Evolutionary conservation across 202 grass and related monocot genomes (phyloP).

Genomic region (Carex sylvatica): DNA sequence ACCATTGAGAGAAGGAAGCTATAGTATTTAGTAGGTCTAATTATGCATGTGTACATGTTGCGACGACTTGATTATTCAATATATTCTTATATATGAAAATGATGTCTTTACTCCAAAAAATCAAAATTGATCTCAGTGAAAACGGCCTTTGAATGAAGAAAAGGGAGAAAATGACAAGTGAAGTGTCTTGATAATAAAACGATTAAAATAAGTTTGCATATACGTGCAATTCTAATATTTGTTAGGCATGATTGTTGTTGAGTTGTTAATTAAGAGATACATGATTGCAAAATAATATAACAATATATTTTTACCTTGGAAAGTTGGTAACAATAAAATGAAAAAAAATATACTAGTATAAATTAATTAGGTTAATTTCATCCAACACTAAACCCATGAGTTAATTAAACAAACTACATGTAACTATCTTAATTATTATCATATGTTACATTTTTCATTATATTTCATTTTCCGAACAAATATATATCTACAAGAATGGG

Average conservation of each 20-base stretch:
- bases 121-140: constrained; percentile 17
- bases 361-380: not conserved
- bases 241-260: not conserved
- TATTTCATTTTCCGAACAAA: not conserved
- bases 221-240: not conserved
- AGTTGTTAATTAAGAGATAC: not conserved
- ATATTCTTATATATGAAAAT: constrained; percentile 7
- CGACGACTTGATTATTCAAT: not conserved
- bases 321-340: not conserved
- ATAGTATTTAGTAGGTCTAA: not conserved
- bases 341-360: not conserved
- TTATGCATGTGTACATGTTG: not conserved
- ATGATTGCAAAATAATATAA: constrained; percentile 1
- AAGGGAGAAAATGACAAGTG: not conserved
- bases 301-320: not conserved
- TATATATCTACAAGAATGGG: too few species aligned
- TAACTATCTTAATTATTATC: not conserved
- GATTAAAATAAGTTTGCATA: not conserved
- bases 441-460: not conserved
- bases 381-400: not conserved
- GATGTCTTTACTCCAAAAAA: not conserved
- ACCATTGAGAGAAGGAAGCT: constrained; percentile 3
- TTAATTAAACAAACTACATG: not conserved
- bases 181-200: not conserved
- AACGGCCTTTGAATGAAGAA: constrained; percentile 2